Evolutionary conservation across 495 filamentous ascomycete genomes (phyloP).

Genomic region (Eremomyces bilateralis): DNA sequence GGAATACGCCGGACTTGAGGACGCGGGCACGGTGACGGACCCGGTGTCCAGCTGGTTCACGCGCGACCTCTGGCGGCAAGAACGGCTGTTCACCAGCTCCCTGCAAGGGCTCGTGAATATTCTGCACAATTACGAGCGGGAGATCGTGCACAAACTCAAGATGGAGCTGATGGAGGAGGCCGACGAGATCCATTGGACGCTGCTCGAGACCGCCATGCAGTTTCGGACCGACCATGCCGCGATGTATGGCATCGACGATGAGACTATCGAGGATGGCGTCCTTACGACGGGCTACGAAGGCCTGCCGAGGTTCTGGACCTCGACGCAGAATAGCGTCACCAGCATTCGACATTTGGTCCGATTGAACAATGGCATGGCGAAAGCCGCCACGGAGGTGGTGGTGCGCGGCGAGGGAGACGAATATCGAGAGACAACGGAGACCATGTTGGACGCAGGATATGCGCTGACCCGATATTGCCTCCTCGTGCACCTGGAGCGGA

Average conservation of each 20-base stretch:
- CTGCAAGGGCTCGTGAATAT: conserved; percentile 28
- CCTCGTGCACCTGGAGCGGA: conserved; percentile 37
- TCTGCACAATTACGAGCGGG: no score
- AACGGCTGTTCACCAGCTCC: conserved; percentile 38
- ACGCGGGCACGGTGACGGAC: no score
- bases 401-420: conserved; percentile 10
- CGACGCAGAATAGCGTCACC: conserved; percentile 34
- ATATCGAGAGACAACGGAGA: conserved; percentile 15
- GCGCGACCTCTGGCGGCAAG: background rate
- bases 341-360: conserved; percentile 29
- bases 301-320: conserved; percentile 67
- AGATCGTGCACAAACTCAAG: conserved; percentile 4
- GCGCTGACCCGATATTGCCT: conserved; percentile 34
- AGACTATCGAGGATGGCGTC: conserved; percentile 44
- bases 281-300: conserved; percentile 33
- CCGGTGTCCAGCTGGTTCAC: conserved; percentile 1
- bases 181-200: conserved; percentile 50
- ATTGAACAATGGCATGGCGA: conserved; percentile 12
- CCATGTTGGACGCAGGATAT: no score
- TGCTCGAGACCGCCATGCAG: conserved; percentile 46
- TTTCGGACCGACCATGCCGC: conserved; percentile 46
- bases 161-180: conserved; percentile 31
- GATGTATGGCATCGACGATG: conserved; percentile 41
- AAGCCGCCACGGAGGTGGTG: conserved; percentile 8
- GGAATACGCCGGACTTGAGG: no score